These are phyloP conservation scores for Coprinopsis sp. DNA, from an alignment of 768 basidiomycete species.

Conservation along the genomic window DNA sequence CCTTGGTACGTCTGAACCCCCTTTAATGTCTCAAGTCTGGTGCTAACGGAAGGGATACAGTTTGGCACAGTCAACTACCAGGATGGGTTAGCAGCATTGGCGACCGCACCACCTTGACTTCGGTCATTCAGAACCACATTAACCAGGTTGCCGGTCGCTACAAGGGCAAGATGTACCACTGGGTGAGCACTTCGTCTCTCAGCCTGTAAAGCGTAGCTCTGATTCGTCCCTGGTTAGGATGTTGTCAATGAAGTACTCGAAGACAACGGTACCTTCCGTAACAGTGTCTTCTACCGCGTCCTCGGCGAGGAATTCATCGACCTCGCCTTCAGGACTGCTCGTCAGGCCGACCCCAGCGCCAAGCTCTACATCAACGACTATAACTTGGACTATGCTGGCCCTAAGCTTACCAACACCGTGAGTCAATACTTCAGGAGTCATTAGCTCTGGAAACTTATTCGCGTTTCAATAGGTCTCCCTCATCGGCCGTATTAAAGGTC, in stretches of 20 bases:
- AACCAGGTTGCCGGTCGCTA: conserved; percentile 32
- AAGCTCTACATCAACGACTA: conserved; percentile 44
- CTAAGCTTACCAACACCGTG: conserved; percentile 7
- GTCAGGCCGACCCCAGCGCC: conserved; percentile 37
- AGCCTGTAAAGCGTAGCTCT: too few relatives aligned
- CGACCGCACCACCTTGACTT: conserved; percentile 26
- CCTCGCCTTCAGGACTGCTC: conserved; percentile 42
- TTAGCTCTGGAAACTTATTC: background rate
- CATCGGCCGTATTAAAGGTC: conserved; percentile 40
- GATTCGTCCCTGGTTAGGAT: too few relatives aligned
- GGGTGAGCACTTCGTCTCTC: too few relatives aligned
- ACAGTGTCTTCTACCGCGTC: conserved; percentile 36
- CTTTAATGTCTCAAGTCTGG: background rate
- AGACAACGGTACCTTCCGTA: conserved; percentile 36
- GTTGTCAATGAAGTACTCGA: conserved; percentile 34
- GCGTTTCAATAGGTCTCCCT: conserved; percentile 29
- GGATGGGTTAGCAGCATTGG: conserved; percentile 26
- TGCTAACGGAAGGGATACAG: background rate
- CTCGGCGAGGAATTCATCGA: conserved; percentile 39
- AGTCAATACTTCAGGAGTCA: background rate
- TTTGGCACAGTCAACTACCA: conserved; percentile 31
- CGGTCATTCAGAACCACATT: conserved; percentile 36
- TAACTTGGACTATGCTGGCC: conserved; percentile 36
- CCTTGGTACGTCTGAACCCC: conserved; percentile 19
- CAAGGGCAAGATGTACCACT: conserved; percentile 32